These are phyloP conservation scores for Chytriomyces confervae DNA, from an alignment of 192 early-diverging fungal genomes.

Conservation along the genomic window DNA sequence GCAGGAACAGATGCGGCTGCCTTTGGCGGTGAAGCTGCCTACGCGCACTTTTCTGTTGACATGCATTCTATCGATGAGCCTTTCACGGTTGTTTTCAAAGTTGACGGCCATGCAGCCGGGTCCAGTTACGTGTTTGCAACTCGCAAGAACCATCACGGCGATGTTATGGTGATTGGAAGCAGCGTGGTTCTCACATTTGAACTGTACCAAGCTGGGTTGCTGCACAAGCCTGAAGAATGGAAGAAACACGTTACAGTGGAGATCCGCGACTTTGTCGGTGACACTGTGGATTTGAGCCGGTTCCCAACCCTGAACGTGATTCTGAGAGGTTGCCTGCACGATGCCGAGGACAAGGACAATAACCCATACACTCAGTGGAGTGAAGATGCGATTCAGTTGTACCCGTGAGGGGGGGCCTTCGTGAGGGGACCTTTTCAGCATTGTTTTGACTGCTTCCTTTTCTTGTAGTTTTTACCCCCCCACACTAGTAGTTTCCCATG, in stretches of 20 bases:
- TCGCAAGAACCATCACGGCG: too few relatives aligned
- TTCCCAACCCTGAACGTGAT: neutral
- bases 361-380: too few relatives aligned
- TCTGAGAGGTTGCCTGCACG: too few relatives aligned
- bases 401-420: too few relatives aligned
- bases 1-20: too few relatives aligned
- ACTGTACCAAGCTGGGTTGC: neutral
- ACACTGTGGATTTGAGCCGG: neutral
- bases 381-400: too few relatives aligned
- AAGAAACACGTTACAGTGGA: neutral
- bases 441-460: too few relatives aligned
- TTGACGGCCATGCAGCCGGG: neutral
- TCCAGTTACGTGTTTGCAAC: neutral
- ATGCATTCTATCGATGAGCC: slow-evolving; percentile 13
- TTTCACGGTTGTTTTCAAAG: slow-evolving; percentile 4
- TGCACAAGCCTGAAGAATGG: neutral
- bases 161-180: slow-evolving; percentile 7
- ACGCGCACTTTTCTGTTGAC: slow-evolving; percentile 8
- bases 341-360: too few relatives aligned
- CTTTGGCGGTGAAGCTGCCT: neutral
- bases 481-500: too few relatives aligned
- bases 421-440: too few relatives aligned
- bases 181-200: neutral
- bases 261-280: neutral
- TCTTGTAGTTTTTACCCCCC: too few relatives aligned